A percentile compares a stretch with the other conserved stretches of the same genome.
phyloP scores from a whole-genome alignment of 208 protist species.

The Spongospora subterranea region DNA sequence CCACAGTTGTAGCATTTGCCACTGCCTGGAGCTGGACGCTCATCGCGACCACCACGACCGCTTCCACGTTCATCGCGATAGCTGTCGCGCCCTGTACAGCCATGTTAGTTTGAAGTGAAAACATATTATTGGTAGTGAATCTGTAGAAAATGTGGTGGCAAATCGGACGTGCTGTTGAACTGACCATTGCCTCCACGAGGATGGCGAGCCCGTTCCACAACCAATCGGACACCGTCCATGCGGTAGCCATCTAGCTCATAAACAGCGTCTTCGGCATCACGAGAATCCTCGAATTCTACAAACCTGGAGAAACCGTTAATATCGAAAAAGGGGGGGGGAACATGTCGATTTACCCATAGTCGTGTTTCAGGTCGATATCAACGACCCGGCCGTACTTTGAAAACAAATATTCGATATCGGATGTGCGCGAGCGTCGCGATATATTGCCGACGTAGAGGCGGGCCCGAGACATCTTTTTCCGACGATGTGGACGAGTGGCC shows the following conservation, averaged over 20 bases:
- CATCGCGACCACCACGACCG: slow-evolving; percentile 13
- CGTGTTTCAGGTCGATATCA: slow-evolving; percentile 60
- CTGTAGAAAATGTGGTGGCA: too few relatives aligned
- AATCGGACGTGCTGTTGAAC: neutral
- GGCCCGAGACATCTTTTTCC: slow-evolving; percentile 35
- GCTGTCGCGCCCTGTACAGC: neutral
- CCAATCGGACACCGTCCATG: slow-evolving; percentile 57
- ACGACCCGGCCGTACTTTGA: slow-evolving; percentile 50
- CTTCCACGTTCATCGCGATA: slow-evolving; percentile 13
- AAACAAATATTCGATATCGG: slow-evolving; percentile 63
- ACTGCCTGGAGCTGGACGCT: slow-evolving; percentile 10
- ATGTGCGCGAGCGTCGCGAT: slow-evolving; percentile 54
- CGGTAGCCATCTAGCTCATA: slow-evolving; percentile 62
- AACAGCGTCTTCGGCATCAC: slow-evolving; percentile 61
- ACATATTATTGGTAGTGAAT: too few relatives aligned
- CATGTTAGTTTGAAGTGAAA: too few relatives aligned
- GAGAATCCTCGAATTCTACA: slow-evolving; percentile 60
- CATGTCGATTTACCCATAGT: slow-evolving; percentile 42
- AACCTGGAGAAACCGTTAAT: slow-evolving; percentile 14
- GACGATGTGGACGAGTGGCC: too few relatives aligned
- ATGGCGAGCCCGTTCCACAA: slow-evolving; percentile 61
- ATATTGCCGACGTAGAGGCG: slow-evolving; percentile 64
- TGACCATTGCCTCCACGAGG: neutral
- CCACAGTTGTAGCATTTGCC: slow-evolving; percentile 63
- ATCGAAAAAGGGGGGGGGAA: neutral